A percentile compares a stretch with the other conserved stretches of the same genome.
These are phyloP conservation scores for Pseudotulostoma volvatum DNA, from an alignment of 495 filamentous ascomycete genomes.

Conservation along the genomic window DNA sequence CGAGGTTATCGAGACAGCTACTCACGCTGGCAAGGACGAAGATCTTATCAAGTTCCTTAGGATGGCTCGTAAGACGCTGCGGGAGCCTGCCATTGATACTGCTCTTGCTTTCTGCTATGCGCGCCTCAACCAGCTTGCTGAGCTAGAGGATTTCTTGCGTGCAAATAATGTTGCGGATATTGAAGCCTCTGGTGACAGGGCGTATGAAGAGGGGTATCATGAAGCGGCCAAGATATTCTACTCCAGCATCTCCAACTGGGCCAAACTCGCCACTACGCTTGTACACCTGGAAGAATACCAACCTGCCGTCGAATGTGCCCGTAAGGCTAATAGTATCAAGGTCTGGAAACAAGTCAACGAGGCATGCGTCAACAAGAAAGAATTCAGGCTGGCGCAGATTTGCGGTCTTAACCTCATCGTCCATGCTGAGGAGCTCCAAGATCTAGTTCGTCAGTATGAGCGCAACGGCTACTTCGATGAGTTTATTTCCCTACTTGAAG, in stretches of 20 bases:
- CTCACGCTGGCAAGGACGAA: conserved; percentile 92
- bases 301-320: conserved; percentile 92
- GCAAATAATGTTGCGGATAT: conserved; percentile 88
- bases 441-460: conserved; percentile 93
- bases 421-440: conserved; percentile 88
- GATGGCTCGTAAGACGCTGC: conserved; percentile 93
- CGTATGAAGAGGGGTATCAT: conserved; percentile 85
- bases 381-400: conserved; percentile 97
- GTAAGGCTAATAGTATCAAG: conserved; percentile 98
- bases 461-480: conserved; percentile 96
- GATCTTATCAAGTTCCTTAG: conserved; percentile 92
- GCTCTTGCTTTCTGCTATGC: conserved; percentile 86
- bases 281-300: conserved; percentile 97
- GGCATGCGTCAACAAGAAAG: conserved; percentile 94
- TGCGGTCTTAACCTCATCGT: conserved; percentile 98
- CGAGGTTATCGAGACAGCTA: conserved; percentile 93
- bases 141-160: conserved; percentile 93
- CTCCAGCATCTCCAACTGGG: conserved; percentile 98
- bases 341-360: conserved; percentile 99
- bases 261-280: conserved; percentile 90
- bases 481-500: conserved; percentile 85
- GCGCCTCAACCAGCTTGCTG: conserved; percentile 73
- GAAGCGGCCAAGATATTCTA: conserved; percentile 99
- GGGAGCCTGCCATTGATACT: conserved; percentile 89
- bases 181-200: conserved; percentile 93